Evolutionary conservation across 352 stramenopile species (phyloP), one percentile per base, ranked within the genome.

Genomic region (Globisporangium abappressorium): DNA sequence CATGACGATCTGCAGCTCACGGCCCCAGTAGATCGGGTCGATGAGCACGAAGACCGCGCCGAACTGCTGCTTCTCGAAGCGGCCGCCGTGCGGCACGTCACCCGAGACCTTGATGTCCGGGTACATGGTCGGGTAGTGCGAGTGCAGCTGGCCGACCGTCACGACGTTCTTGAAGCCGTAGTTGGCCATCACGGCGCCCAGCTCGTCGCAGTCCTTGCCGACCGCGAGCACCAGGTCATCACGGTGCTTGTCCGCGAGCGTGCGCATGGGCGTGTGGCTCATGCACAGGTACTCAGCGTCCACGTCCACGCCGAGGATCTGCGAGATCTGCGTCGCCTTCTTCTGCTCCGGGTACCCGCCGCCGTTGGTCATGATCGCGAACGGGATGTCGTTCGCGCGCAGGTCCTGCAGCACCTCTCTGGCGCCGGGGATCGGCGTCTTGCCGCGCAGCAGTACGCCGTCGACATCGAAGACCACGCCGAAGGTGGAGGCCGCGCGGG

Each of bases 121-220:
- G 66, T 95, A 95, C 81, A 93, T 90, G 30, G 68, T 73, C 22
- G 87, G 87, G 71, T 93, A 95, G 68, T 93, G 78, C 38, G 72
- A 77, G 67, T 95, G 87, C 38, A 94, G 64, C 58, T 95, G 79
- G 33, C 81, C 82, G 33, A 87, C 85, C 0, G 87, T 95, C 46
- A 95, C 77, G 20, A 93, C 84, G 73, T 94, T 90, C 55, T 89
- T 81, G 71, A 95, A 95, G 68, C 85, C 85, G 70, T 95, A 95
- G 68, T 79, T 81, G 46, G 76, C 71, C 85, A 94, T 91, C 54
- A 93, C 78, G 12, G 66, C 70, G 56, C 77, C 62, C 14, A 93
- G 55, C 63, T 92, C 78, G 18, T 81, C 71, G 68, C 85, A 83
- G 71, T 93, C 84, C 64, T 93, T 95, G 64, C 87, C 87, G 15